Evolutionary conservation across 225 moss, liverwort and hornwort species (phyloP).

Genomic region (Bryum argenteum): DNA sequence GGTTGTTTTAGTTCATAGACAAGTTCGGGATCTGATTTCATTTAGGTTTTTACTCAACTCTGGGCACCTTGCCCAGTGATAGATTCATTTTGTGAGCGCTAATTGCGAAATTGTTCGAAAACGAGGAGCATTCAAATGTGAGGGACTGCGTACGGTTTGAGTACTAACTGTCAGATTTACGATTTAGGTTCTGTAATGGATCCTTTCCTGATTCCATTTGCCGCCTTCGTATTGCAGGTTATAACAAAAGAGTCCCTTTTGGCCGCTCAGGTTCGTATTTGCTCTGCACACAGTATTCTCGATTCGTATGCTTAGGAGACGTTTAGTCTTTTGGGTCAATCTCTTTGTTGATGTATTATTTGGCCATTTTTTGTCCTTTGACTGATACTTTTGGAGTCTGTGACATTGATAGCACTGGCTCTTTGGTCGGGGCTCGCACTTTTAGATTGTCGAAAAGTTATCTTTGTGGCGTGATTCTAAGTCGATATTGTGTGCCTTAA

Average conservation of each 20-base stretch:
- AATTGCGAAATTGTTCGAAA: constrained; percentile 11
- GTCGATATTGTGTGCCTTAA: constrained; percentile 20
- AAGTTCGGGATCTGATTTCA: not conserved
- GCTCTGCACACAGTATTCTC: not conserved
- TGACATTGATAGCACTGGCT: constrained; percentile 6
- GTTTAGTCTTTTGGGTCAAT: constrained; percentile 5
- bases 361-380: not conserved
- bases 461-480: constrained; percentile 9
- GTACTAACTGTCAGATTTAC: not conserved
- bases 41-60: constrained; percentile 13
- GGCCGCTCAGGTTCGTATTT: constrained; percentile 74
- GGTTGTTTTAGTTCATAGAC: constrained; percentile 6
- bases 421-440: not conserved
- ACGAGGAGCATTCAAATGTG: not conserved
- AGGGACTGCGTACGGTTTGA: constrained; percentile 17
- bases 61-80: constrained; percentile 12
- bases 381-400: constrained; percentile 8
- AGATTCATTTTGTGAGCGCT: constrained; percentile 12
- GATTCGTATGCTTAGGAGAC: not conserved
- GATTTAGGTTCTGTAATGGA: constrained; percentile 12
- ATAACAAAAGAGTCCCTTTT: constrained; percentile 89
- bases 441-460: not conserved
- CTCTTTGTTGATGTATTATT: not conserved
- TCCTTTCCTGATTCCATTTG: constrained; percentile 15
- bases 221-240: constrained; percentile 53